Percentiles rank a stretch among this genome's conserved stretches.
Evolutionary conservation across 164 flowering plant genomes (phyloP).

Genomic region (Sedum album): DNA sequence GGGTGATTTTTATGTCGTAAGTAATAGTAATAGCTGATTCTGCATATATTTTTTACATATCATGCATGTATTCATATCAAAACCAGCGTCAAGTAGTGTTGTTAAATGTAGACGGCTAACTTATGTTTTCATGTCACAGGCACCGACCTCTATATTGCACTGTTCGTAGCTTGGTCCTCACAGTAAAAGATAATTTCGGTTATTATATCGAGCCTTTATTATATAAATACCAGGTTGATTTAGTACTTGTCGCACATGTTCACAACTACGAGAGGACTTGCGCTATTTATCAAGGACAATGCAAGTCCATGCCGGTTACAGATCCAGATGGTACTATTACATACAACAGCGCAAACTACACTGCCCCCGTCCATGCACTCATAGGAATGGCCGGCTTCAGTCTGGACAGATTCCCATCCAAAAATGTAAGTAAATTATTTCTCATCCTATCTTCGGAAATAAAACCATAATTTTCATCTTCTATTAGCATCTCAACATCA

Average conservation of each 20-base stretch:
- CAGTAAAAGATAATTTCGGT: not conserved
- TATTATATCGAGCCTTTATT: slow-evolving; percentile 3
- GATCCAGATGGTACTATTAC: not conserved
- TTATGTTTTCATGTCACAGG: slow-evolving; percentile 25
- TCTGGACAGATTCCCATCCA: not conserved
- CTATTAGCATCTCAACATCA: not conserved
- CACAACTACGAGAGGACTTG: slow-evolving; percentile 6
- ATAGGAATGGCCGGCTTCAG: slow-evolving; percentile 8
- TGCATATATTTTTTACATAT: not conserved
- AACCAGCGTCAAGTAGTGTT: not conserved
- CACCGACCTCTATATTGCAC: slow-evolving; percentile 41
- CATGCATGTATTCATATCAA: not conserved
- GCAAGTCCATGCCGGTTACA: not conserved
- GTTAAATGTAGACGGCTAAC: not conserved
- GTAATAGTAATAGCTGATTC: not conserved
- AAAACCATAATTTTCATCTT: not conserved
- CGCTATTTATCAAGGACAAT: slow-evolving; percentile 6
- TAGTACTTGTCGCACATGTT: not conserved
- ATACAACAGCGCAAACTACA: not conserved
- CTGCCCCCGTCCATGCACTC: slow-evolving; percentile 6
- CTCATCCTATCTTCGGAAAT: not conserved
- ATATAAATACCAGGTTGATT: not conserved
- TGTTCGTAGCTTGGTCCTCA: not conserved
- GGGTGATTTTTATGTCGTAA: slow-evolving; percentile 80
- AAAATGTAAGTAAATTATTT: not conserved